These are phyloP conservation scores for Claviceps capensis DNA, from an alignment of 2,329 filamentous ascomycete species.

Conservation along the genomic window DNA sequence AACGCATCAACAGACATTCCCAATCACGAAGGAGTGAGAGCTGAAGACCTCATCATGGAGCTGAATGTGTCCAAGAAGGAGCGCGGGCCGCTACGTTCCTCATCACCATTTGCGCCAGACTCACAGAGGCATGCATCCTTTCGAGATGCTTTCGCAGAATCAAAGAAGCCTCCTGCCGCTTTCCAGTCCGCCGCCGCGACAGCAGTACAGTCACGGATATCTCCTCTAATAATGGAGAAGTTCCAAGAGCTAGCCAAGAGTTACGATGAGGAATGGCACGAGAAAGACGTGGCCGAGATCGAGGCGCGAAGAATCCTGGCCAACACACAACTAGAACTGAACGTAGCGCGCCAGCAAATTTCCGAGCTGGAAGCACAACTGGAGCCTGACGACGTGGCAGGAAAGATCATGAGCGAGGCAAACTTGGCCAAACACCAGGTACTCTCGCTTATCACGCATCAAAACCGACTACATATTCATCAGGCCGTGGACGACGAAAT, in stretches of 20 bases:
- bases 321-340: slow-evolving; percentile 55
- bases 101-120: slow-evolving; percentile 53
- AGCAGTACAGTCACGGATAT: slow-evolving; percentile 55
- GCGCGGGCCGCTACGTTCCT: slow-evolving; percentile 59
- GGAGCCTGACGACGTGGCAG: slow-evolving; percentile 40
- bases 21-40: slow-evolving; percentile 70
- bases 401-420: slow-evolving; percentile 37
- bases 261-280: slow-evolving; percentile 62
- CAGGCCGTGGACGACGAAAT: slow-evolving; percentile 38
- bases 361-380: slow-evolving; percentile 40
- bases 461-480: slow-evolving; percentile 39
- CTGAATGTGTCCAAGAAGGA: slow-evolving; percentile 57
- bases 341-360: slow-evolving; percentile 44
- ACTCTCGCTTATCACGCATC: slow-evolving; percentile 34
- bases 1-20: slow-evolving; percentile 72
- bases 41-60: slow-evolving; percentile 69
- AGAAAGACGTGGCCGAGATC: slow-evolving; percentile 56
- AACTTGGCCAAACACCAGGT: slow-evolving; percentile 35
- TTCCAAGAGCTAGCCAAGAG: slow-evolving; percentile 55
- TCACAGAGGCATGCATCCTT: slow-evolving; percentile 42
- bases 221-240: slow-evolving; percentile 56
- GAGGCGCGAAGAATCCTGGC: slow-evolving; percentile 53
- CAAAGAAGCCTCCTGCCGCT: slow-evolving; percentile 25
- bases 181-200: slow-evolving; percentile 54
- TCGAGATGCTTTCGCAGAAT: slow-evolving; percentile 33